Evolutionary conservation across 129 eudicot species (phyloP).

Genomic region (Rutidosis leptorrhynchoides): DNA sequence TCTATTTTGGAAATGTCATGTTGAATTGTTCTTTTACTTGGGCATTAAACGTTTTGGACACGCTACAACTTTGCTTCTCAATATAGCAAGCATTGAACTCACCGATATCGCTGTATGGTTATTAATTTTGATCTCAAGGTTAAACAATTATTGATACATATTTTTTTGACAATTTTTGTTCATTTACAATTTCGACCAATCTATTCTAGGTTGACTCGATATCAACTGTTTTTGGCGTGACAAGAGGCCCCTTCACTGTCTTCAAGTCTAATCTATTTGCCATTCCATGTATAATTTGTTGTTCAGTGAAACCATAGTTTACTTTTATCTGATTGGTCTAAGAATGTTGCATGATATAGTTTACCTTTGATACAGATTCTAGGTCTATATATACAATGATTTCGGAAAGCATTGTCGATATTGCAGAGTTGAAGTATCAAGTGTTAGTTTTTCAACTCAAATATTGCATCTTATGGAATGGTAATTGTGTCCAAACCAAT

Average conservation of each 20-base stretch:
- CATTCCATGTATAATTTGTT: constrained; percentile 59
- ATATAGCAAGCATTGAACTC: constrained; percentile 89
- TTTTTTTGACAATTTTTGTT: not conserved
- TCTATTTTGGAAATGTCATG: constrained; percentile 21
- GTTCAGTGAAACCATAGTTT: constrained; percentile 13
- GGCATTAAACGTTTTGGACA: constrained; percentile 92
- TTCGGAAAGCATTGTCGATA: constrained; percentile 83
- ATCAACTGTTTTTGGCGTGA: constrained; percentile 97
- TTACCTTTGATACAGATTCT: constrained; percentile 50
- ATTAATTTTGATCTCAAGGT: constrained; percentile 13
- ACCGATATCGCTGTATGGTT: constrained; percentile 89
- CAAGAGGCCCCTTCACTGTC: constrained; percentile 87
- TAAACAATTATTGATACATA: too few species aligned
- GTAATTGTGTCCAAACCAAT: too few species aligned
- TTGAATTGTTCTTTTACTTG: constrained; percentile 45
- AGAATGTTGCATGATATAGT: not conserved
- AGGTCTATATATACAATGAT: constrained; percentile 82
- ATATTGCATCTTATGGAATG: too few species aligned
- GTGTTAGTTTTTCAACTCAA: too few species aligned
- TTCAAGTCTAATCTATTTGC: constrained; percentile 87
- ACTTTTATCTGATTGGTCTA: constrained; percentile 16
- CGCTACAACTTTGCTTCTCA: constrained; percentile 97
- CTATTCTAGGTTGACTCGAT: constrained; percentile 82
- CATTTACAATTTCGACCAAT: not conserved
- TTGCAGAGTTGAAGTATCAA: too few species aligned